phyloP scores from a whole-genome alignment of 768 basidiomycete species.

The Ephemerocybe angulata region DNA sequence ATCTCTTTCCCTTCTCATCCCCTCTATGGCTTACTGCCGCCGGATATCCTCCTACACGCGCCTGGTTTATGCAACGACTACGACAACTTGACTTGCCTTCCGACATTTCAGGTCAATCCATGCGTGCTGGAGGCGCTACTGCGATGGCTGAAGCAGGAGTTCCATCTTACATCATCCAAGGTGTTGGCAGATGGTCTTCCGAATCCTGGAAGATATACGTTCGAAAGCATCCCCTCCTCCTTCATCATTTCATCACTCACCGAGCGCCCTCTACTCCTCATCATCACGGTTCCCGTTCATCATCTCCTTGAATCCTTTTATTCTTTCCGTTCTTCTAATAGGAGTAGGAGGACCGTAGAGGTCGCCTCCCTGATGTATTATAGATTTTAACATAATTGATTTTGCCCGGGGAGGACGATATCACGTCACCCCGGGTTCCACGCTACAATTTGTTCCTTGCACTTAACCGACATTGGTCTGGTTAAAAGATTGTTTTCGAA shows the following conservation, averaged over 20 bases:
- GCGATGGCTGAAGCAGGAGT: constrained; percentile 29
- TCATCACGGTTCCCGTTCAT: too few relatives aligned
- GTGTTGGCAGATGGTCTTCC: constrained; percentile 36
- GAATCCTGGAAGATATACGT: constrained; percentile 35
- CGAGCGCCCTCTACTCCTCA: too few relatives aligned
- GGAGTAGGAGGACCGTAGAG: too few relatives aligned
- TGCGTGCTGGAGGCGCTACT: constrained; percentile 41
- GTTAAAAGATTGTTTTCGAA: background rate
- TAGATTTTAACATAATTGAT: too few relatives aligned
- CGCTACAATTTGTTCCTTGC: too few relatives aligned
- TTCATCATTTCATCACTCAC: constrained; percentile 17
- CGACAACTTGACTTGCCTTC: constrained; percentile 16
- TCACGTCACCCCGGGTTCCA: too few relatives aligned
- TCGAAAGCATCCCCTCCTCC: constrained; percentile 32
- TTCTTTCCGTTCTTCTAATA: too few relatives aligned
- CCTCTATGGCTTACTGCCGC: constrained; percentile 30
- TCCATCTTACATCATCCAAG: constrained; percentile 30
- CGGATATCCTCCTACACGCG: constrained; percentile 29
- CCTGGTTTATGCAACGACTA: constrained; percentile 32
- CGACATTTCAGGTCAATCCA: constrained; percentile 30
- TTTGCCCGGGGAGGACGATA: too few relatives aligned
- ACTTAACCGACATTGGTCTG: too few relatives aligned
- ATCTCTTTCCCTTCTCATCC: constrained; percentile 19
- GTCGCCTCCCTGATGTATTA: too few relatives aligned
- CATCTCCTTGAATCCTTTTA: too few relatives aligned